Conservation (phyloP, 345 rosid species). For the Eucalyptus erythrocorys region DNA sequence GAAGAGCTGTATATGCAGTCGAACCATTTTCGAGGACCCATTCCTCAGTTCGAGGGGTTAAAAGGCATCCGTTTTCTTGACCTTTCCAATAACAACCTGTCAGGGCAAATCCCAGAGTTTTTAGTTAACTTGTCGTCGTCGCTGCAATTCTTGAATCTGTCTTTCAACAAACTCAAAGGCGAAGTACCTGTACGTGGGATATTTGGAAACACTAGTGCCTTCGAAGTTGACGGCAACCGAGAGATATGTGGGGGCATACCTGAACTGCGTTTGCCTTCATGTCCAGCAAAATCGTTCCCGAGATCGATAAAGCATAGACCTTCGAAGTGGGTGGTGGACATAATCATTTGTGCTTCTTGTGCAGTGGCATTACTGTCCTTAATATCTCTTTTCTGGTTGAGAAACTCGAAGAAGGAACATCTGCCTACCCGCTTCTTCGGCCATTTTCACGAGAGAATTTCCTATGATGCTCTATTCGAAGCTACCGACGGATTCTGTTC, state of each 20-base stretch:
- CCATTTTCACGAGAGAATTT: not conserved
- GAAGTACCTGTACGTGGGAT: no score
- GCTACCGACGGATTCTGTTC: slow-evolving; percentile 11
- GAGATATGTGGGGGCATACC: not conserved
- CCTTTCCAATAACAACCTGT: no score
- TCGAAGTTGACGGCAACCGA: no score
- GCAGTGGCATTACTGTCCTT: not conserved
- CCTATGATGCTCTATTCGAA: not conserved
- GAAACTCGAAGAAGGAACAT: not conserved
- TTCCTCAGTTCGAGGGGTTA: not conserved
- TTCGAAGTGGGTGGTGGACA: not conserved
- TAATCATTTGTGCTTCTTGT: not conserved
- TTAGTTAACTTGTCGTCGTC: no score
- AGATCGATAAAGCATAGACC: not conserved
- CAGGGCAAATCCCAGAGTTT: no score
- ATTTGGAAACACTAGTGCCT: no score
- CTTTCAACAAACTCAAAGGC: no score
- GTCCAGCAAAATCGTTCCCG: not conserved
- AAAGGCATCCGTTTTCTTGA: not conserved
- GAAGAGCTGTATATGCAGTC: not conserved
- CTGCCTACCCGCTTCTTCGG: not conserved
- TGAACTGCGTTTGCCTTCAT: not conserved
- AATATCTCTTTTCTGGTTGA: not conserved
- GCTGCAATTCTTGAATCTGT: no score
- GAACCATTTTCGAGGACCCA: not conserved